A percentile compares a stretch with the other conserved stretches of the same genome.
phyloP scores from a whole-genome alignment of 768 basidiomycete genomes.

The Phanerodontia chrysosporium region DNA sequence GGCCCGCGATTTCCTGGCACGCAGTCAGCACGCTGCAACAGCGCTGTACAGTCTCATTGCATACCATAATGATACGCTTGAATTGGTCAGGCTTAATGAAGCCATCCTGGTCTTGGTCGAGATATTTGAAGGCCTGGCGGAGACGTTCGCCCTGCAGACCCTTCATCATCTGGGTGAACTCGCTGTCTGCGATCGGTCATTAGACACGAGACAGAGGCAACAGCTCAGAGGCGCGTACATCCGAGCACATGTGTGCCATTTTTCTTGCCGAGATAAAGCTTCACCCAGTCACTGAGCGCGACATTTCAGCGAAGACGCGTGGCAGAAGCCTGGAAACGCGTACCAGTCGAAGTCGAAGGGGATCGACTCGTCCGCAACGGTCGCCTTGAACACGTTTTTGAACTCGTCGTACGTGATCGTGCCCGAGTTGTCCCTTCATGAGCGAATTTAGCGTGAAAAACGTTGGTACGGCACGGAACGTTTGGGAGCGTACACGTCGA shows the following conservation, averaged over 20 bases:
- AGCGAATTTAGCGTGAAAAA: conserved; percentile 2
- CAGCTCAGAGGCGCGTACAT: conserved; percentile 49
- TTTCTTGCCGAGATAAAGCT: conserved; percentile 90
- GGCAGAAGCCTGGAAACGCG: conserved; percentile 10
- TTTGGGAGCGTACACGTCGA: conserved; percentile 72
- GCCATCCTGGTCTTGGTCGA: conserved; percentile 88
- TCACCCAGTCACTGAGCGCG: conserved; percentile 80
- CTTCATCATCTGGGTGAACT: conserved; percentile 99
- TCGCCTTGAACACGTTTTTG: conserved; percentile 84
- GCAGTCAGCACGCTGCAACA: background rate
- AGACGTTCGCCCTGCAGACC: conserved; percentile 96
- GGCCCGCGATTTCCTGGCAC: conserved; percentile 86
- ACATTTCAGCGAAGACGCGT: background rate
- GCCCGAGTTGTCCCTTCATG: conserved; percentile 79
- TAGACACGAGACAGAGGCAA: conserved; percentile 7
- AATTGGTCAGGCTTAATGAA: conserved; percentile 93
- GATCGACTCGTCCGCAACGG: conserved; percentile 72
- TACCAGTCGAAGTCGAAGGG: conserved; percentile 96
- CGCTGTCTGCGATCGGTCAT: conserved; percentile 57
- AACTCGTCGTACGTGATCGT: conserved; percentile 93
- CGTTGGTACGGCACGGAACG: conserved; percentile 1
- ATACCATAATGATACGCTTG: conserved; percentile 88
- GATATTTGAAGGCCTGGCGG: conserved; percentile 90
- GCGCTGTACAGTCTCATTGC: conserved; percentile 24
- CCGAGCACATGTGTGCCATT: conserved; percentile 88